Evolutionary conservation across 345 rosid genomes (phyloP).

Genomic region (Citrus medica): DNA sequence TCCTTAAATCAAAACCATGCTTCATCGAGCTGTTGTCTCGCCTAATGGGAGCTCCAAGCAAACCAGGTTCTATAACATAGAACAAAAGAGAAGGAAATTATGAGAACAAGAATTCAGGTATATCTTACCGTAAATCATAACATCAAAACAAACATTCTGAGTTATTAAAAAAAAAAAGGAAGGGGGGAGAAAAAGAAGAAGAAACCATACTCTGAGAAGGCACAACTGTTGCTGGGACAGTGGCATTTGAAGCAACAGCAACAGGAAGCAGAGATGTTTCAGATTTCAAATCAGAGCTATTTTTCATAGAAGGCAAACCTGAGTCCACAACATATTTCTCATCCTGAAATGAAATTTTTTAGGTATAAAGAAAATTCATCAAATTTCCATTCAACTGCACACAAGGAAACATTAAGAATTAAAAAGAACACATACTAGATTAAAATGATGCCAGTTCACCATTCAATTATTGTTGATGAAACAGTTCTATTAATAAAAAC

Average conservation of each 20-base stretch:
- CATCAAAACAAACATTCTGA: constrained; percentile 1
- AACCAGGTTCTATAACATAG: constrained; percentile 63
- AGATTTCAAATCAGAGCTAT: constrained; percentile 47
- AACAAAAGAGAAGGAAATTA: not conserved
- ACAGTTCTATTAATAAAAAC: not conserved
- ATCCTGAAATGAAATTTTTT: constrained; percentile 30
- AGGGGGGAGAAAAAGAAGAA: not conserved
- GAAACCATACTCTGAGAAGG: constrained; percentile 68
- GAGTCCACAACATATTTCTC: constrained; percentile 48
- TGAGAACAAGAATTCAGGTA: not conserved
- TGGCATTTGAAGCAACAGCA: constrained; percentile 39
- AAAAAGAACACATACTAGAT: not conserved
- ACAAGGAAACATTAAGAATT: not conserved
- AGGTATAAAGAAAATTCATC: constrained; percentile 1
- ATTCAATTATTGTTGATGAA: not conserved
- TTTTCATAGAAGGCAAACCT: constrained; percentile 36
- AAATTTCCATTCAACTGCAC: not conserved
- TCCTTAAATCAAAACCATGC: constrained; percentile 51
- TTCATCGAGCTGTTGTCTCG: constrained; percentile 51
- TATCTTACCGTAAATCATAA: constrained; percentile 2
- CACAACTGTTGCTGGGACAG: constrained; percentile 34
- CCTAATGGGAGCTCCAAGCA: constrained; percentile 82
- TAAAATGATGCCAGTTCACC: too few species aligned
- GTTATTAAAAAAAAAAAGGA: not conserved
- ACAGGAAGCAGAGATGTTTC: constrained; percentile 58